Conservation (phyloP, 2,329 filamentous ascomycete species). For the Endoconidiophora polonica region DNA sequence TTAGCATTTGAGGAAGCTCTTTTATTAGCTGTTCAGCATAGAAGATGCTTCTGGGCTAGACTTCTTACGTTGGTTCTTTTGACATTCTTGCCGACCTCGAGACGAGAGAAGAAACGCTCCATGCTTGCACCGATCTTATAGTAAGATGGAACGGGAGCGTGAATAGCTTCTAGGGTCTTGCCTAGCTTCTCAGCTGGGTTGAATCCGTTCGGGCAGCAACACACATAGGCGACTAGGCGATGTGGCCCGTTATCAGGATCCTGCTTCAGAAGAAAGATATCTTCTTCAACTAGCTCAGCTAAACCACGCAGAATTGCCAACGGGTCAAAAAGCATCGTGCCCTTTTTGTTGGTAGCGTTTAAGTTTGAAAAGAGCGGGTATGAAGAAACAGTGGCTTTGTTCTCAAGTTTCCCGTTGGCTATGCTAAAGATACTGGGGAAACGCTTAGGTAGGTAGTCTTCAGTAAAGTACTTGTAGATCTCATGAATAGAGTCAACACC, state of each 20-base stretch:
- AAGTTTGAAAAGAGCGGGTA: slow-evolving; percentile 18
- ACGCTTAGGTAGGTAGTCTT: slow-evolving; percentile 29
- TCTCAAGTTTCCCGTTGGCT: slow-evolving; percentile 19
- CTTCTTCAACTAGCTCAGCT: slow-evolving; percentile 37
- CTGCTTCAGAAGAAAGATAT: slow-evolving; percentile 33
- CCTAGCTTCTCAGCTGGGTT: slow-evolving; percentile 34
- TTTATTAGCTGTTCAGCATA: background rate
- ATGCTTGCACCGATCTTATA: slow-evolving; percentile 38
- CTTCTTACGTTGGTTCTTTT: slow-evolving; percentile 33
- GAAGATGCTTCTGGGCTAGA: slow-evolving; percentile 1
- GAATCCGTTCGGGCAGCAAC: slow-evolving; percentile 36
- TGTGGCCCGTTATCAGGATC: slow-evolving; percentile 21
- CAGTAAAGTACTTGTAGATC: slow-evolving; percentile 30
- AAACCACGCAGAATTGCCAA: slow-evolving; percentile 24
- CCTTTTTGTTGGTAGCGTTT: slow-evolving; percentile 5
- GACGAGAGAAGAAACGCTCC: slow-evolving; percentile 34
- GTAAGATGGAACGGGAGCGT: slow-evolving; percentile 35
- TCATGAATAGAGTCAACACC: slow-evolving; percentile 30
- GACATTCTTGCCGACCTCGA: slow-evolving; percentile 31
- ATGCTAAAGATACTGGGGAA: slow-evolving; percentile 31
- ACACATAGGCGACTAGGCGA: slow-evolving; percentile 30
- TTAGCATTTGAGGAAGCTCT: background rate
- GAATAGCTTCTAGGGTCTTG: slow-evolving; percentile 30
- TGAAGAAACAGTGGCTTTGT: slow-evolving; percentile 22
- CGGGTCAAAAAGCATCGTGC: slow-evolving; percentile 14